These are phyloP conservation scores for Saraca asoca DNA, from an alignment of 331 rosid species.

Conservation along the genomic window DNA sequence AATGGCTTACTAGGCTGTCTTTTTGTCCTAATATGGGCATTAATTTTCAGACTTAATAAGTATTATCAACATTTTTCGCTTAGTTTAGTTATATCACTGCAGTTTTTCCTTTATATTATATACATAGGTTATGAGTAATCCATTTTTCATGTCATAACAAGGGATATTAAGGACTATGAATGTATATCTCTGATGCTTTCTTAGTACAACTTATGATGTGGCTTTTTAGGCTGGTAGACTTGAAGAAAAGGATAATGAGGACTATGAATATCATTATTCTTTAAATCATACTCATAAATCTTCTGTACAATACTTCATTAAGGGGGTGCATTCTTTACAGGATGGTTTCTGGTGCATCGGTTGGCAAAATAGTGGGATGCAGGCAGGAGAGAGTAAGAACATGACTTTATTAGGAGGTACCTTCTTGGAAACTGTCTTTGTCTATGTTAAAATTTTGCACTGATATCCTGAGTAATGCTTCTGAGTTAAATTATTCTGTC, in stretches of 20 bases:
- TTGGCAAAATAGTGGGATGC: conserved; percentile 96
- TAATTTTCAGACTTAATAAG: neutral
- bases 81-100: neutral
- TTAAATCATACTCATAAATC: conserved; percentile 1
- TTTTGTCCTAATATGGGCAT: conserved; percentile 13
- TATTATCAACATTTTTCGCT: neutral
- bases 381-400: conserved; percentile 79
- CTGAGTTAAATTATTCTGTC: neutral
- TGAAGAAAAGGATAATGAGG: too few relatives aligned
- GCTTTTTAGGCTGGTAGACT: too few relatives aligned
- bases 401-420: conserved; percentile 96
- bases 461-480: conserved; percentile 25
- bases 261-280: conserved; percentile 3
- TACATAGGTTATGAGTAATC: conserved; percentile 11
- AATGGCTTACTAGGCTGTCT: conserved; percentile 12
- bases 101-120: conserved; percentile 13
- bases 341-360: conserved; percentile 89
- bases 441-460: conserved; percentile 9
- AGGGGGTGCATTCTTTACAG: conserved; percentile 51
- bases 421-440: conserved; percentile 19
- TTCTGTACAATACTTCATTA: conserved; percentile 15
- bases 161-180: too few relatives aligned
- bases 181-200: too few relatives aligned
- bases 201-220: too few relatives aligned
- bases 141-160: neutral